Evolutionary conservation across 805 yeast species (phyloP), one percentile per base, ranked within the genome.

Genomic region (Metschnikowia cubensis): DNA sequence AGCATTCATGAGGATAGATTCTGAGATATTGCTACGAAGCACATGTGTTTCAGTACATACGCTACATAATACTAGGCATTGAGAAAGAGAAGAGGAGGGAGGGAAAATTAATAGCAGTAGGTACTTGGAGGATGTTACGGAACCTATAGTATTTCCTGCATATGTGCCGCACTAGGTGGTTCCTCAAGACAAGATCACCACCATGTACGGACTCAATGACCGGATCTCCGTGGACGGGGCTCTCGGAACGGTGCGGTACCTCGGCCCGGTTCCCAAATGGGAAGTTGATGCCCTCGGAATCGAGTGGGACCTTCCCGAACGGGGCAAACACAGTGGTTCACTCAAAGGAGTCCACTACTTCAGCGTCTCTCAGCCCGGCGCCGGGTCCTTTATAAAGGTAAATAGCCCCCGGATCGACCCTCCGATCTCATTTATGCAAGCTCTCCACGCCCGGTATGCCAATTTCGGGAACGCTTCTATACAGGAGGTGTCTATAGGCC

Each of bases 291-390:
- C 92, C 0, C 64, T 80, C 13, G 97, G 97, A 0, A 75, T 91
- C 3, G 96, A 91, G 64, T 91, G 97, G 97, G 97, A 91, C 62
- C 71, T 81, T 41, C 66, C 75, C 0, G 49, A 52, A 0, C 71
- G 89, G 34, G 97, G 97, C 1, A 88, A 84, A 58, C 82, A 90
- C 62, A 69, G 78, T 53, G 98, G 98, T 0, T 50, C 61, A 1
- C 52, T 81, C 25, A 70, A 78, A 18, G 88, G 84, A 0, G 58
- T 66, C 0, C 57, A 62, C 47, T 88, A 88, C 62, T 91, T 91
- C 63, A 33, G 55, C 59, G 49, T 64, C 25, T 6, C 33, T 35
- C n/a, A 66, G 52, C n/a, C 62, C 0, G 71, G 70, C 0, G 69
- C 83, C 2, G 95, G 88, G 0, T 81, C 90, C 3, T 88, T 88